Conservation (phyloP, 2,329 filamentous ascomycete species). For the Colletotrichum kahawae region DNA sequence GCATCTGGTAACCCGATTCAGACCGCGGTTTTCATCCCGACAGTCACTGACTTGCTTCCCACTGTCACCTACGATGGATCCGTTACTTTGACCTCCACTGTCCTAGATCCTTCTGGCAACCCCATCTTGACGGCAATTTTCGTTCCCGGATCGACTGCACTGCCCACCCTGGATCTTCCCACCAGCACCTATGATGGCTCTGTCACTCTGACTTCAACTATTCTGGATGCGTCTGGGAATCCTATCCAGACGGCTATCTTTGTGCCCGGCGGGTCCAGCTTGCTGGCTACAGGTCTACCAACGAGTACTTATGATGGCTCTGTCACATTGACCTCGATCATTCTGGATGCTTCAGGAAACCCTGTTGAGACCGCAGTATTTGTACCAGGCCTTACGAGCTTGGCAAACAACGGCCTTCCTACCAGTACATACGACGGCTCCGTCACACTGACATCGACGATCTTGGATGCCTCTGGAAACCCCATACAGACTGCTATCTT, state of each 20-base stretch:
- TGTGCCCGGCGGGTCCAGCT: background rate
- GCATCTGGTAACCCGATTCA: background rate
- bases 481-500: background rate
- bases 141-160: background rate
- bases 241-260: background rate
- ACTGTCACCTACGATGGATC: background rate
- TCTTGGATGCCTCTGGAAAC: background rate
- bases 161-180: background rate
- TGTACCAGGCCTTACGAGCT: background rate
- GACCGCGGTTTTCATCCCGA: background rate
- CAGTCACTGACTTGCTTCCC: background rate
- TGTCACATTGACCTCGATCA: background rate
- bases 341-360: background rate
- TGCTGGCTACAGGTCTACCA: background rate
- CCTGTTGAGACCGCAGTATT: background rate
- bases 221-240: background rate
- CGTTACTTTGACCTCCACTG: background rate
- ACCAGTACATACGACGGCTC: background rate
- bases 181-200: background rate
- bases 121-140: background rate
- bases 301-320: background rate
- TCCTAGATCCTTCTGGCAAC: background rate
- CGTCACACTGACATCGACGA: background rate
- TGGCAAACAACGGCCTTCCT: background rate
- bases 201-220: background rate